Conservation (phyloP, 2,329 filamentous ascomycete species). For the Nemania serpens region DNA sequence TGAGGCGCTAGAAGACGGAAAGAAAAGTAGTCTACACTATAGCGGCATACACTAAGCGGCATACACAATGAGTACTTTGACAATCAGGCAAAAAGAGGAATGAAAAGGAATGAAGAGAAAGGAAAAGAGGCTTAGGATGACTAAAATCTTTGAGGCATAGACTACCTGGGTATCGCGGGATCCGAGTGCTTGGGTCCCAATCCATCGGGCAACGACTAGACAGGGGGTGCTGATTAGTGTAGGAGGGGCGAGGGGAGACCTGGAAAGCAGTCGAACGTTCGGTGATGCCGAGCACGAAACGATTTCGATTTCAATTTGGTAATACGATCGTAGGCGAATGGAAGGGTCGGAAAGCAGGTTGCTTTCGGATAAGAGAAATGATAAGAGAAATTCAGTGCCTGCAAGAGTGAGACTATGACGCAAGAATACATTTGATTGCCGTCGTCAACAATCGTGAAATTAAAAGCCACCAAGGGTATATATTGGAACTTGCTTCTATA, state of each 20-base stretch:
- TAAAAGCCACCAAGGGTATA: not conserved
- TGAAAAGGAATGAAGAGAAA: too few relatives aligned
- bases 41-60: too few relatives aligned
- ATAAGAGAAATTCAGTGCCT: too few relatives aligned
- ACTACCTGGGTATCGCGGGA: constrained; percentile 3
- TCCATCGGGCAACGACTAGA: not conserved
- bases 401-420: too few relatives aligned
- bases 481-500: constrained; percentile 5
- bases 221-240: not conserved
- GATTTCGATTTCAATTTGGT: not conserved
- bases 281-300: constrained; percentile 7
- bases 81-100: too few relatives aligned
- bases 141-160: not conserved
- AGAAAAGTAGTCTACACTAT: too few relatives aligned
- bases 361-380: too few relatives aligned
- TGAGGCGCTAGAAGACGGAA: too few relatives aligned
- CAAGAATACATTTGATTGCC: not conserved
- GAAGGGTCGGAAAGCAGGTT: too few relatives aligned
- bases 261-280: not conserved
- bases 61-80: too few relatives aligned
- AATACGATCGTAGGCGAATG: too few relatives aligned
- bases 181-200: constrained; percentile 23
- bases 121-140: not conserved
- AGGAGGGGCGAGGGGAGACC: not conserved
- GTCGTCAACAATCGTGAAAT: not conserved